phyloP scores from a whole-genome alignment of 768 basidiomycete genomes.

The Boletus eberwhitei region DNA sequence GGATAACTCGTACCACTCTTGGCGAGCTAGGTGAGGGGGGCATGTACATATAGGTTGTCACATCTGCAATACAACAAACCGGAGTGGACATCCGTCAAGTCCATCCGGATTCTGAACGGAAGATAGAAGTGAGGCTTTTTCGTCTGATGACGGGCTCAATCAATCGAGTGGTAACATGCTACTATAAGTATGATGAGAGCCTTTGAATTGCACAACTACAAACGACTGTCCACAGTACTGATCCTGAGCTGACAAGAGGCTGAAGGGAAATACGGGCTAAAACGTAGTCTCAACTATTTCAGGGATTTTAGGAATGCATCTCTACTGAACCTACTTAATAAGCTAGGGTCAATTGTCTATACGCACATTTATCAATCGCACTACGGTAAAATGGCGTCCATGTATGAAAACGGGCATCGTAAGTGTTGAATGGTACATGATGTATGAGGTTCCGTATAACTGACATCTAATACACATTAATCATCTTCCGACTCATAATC shows the following conservation, averaged over 20 bases:
- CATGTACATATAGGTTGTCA: conserved; percentile 45
- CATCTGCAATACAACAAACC: not conserved
- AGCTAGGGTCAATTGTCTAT: not conserved
- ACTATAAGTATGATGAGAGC: not conserved
- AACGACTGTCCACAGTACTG: not conserved
- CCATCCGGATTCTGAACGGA: not conserved
- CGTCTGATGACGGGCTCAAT: not conserved
- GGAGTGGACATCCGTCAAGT: too few relatives aligned
- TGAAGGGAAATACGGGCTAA: not conserved
- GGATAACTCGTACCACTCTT: conserved; percentile 9
- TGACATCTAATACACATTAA: conserved; percentile 4
- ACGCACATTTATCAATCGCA: too few relatives aligned
- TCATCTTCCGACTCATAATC: conserved; percentile 56
- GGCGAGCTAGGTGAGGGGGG: conserved; percentile 44
- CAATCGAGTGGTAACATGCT: not conserved
- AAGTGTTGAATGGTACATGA: not conserved
- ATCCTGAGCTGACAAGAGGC: not conserved
- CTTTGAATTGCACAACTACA: not conserved
- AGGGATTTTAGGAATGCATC: not conserved
- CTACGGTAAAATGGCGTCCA: too few relatives aligned
- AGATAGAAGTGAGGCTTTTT: not conserved
- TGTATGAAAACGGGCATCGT: not conserved
- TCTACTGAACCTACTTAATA: not conserved
- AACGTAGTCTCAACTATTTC: not conserved
- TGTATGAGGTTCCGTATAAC: not conserved